phyloP scores from a whole-genome alignment of 495 filamentous ascomycete species.

The Thermothielavioides terrestris region DNA sequence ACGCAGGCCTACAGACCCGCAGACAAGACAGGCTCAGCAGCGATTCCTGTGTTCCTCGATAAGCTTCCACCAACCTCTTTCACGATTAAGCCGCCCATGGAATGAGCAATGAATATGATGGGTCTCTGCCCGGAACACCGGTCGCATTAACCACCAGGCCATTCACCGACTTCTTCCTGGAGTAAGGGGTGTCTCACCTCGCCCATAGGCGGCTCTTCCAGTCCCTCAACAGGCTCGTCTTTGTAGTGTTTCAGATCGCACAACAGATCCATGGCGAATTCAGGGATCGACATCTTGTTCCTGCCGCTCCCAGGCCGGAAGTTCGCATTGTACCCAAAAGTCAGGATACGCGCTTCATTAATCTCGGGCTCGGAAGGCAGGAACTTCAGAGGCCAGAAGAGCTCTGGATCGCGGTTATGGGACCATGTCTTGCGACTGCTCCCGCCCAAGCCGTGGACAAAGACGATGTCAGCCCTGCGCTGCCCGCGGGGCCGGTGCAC shows the following conservation, averaged over 20 bases:
- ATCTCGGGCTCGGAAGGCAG: conserved; percentile 29
- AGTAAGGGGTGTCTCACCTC: not conserved
- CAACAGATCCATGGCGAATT: conserved; percentile 35
- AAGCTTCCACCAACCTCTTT: conserved; percentile 33
- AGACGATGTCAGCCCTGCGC: conserved; percentile 22
- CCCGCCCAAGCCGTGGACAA: conserved; percentile 33
- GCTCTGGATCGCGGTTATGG: conserved; percentile 18
- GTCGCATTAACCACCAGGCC: too few relatives aligned
- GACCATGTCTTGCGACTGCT: conserved; percentile 26
- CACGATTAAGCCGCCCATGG: conserved; percentile 41
- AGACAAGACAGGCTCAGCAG: too few relatives aligned
- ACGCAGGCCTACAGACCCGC: conserved; percentile 22
- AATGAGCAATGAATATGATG: conserved; percentile 36
- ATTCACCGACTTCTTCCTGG: too few relatives aligned
- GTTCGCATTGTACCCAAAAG: conserved; percentile 33
- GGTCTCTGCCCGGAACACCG: conserved; percentile 28
- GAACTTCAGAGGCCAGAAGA: conserved; percentile 28
- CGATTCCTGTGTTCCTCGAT: too few relatives aligned
- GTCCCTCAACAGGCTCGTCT: conserved; percentile 14
- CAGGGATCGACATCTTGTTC: conserved; percentile 19
- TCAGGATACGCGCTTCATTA: conserved; percentile 22
- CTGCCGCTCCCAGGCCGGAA: not conserved
- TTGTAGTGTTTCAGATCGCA: conserved; percentile 26
- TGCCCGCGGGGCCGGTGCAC: not conserved
- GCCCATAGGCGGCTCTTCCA: conserved; percentile 2